Evolutionary conservation across 495 filamentous ascomycete genomes (phyloP).

Genomic region (Elaphomyces granulatus): DNA sequence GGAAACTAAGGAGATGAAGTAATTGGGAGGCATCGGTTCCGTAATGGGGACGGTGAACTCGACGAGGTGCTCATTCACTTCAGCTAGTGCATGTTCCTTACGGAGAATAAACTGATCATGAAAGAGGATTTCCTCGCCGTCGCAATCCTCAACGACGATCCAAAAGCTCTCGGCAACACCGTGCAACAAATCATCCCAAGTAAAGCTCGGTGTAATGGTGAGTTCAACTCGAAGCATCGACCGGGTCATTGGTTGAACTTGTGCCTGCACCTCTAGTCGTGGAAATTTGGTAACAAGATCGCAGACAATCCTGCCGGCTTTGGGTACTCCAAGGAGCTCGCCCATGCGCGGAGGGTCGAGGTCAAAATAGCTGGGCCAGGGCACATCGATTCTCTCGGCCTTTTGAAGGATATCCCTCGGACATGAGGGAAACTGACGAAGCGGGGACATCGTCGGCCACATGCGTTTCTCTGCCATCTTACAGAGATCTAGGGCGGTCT

Average conservation of each 20-base stretch:
- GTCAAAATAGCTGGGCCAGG: slow-evolving; percentile 88
- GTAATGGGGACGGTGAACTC: slow-evolving; percentile 95
- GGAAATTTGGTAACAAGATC: slow-evolving; percentile 84
- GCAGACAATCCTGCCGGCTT: slow-evolving; percentile 75
- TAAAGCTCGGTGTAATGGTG: slow-evolving; percentile 87
- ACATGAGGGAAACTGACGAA: slow-evolving; percentile 77
- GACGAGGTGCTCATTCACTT: slow-evolving; percentile 87
- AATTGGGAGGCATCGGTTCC: slow-evolving; percentile 96
- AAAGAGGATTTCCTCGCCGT: slow-evolving; percentile 91
- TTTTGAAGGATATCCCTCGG: slow-evolving; percentile 78
- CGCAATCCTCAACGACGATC: slow-evolving; percentile 94
- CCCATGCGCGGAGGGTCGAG: slow-evolving; percentile 95
- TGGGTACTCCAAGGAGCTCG: slow-evolving; percentile 83
- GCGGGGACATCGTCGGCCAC: slow-evolving; percentile 97
- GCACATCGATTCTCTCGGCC: slow-evolving; percentile 86
- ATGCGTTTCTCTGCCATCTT: slow-evolving; percentile 99
- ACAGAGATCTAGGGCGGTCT: slow-evolving; percentile 84
- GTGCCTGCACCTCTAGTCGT: slow-evolving; percentile 76
- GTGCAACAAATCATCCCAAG: slow-evolving; percentile 87
- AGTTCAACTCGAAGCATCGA: slow-evolving; percentile 93
- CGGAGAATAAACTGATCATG: slow-evolving; percentile 91
- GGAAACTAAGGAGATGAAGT: slow-evolving; percentile 88
- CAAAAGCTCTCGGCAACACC: slow-evolving; percentile 84
- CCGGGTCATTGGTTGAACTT: slow-evolving; percentile 85
- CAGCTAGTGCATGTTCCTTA: slow-evolving; percentile 63